Evolutionary conservation across 257 asterid species (phyloP).

Genomic region (Penstemon newberryi): DNA sequence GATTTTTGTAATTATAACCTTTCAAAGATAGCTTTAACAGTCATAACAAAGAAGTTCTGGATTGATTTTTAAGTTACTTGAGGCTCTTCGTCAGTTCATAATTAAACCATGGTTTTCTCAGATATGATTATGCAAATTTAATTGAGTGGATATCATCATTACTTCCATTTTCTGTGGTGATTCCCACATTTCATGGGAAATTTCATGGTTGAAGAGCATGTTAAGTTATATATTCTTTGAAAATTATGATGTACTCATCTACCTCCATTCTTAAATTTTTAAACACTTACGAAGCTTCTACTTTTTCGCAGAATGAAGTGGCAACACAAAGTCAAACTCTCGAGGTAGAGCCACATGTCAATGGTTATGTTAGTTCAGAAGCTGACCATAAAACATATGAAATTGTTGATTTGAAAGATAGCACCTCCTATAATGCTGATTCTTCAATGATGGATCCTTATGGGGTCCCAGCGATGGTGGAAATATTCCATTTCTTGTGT

Average conservation of each 20-base stretch:
- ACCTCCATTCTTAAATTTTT: too few relatives aligned
- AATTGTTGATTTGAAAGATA: conserved; percentile 34
- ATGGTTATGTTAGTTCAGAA: conserved; percentile 40
- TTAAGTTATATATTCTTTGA: too few relatives aligned
- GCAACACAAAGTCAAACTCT: conserved; percentile 34
- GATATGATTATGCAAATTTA: too few relatives aligned
- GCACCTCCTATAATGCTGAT: conserved; percentile 35
- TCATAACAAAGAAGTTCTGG: neutral
- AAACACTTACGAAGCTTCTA: too few relatives aligned
- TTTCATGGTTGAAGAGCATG: too few relatives aligned
- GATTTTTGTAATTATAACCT: neutral
- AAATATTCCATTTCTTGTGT: conserved; percentile 84
- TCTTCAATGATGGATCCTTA: conserved; percentile 70
- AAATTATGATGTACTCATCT: too few relatives aligned
- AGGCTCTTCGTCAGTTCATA: too few relatives aligned
- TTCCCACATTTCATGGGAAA: too few relatives aligned
- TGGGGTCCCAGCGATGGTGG: conserved; percentile 94
- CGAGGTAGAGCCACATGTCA: conserved; percentile 41
- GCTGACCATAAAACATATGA: conserved; percentile 38
- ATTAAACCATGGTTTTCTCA: too few relatives aligned
- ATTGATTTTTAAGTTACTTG: too few relatives aligned
- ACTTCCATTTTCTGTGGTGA: too few relatives aligned
- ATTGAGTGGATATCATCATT: too few relatives aligned
- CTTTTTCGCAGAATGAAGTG: conserved; percentile 39
- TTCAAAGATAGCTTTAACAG: conserved; percentile 4